These are phyloP conservation scores for Tuber umbilicatum DNA, from an alignment of 495 filamentous ascomycete species.

Conservation along the genomic window DNA sequence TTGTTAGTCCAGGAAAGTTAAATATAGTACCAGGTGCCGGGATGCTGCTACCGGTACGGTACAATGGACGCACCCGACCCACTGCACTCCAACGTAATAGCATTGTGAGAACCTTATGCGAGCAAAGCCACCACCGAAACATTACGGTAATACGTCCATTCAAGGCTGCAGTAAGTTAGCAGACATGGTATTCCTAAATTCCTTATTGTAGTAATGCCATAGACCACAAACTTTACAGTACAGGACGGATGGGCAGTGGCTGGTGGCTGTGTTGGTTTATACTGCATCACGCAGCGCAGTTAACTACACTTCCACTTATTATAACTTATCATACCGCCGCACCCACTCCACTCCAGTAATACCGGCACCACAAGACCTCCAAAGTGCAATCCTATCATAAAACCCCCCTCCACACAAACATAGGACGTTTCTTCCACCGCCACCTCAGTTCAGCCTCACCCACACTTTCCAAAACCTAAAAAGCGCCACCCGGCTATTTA, in stretches of 20 bases:
- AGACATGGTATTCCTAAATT: background rate
- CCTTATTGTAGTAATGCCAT: background rate
- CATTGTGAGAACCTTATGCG: no score
- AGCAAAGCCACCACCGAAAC: no score
- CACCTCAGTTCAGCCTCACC: no score
- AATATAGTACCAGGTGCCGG: no score
- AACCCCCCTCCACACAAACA: background rate
- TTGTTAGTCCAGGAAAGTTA: no score
- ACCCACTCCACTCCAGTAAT: no score
- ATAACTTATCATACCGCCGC: background rate
- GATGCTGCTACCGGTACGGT: no score
- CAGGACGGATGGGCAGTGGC: background rate
- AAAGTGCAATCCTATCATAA: background rate
- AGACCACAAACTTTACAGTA: background rate
- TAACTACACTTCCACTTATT: background rate
- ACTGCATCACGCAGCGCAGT: background rate
- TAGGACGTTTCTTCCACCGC: background rate
- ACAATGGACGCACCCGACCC: no score
- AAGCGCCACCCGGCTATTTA: background rate
- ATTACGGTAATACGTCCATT: no score
- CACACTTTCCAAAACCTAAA: background rate
- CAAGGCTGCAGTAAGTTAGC: no score
- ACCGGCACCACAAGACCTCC: background rate
- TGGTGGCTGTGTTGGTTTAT: background rate
- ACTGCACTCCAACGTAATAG: no score